Evolutionary conservation across 1,284 basidiomycete genomes (phyloP).

Genomic region (Cryptococcus amylolentus): DNA sequence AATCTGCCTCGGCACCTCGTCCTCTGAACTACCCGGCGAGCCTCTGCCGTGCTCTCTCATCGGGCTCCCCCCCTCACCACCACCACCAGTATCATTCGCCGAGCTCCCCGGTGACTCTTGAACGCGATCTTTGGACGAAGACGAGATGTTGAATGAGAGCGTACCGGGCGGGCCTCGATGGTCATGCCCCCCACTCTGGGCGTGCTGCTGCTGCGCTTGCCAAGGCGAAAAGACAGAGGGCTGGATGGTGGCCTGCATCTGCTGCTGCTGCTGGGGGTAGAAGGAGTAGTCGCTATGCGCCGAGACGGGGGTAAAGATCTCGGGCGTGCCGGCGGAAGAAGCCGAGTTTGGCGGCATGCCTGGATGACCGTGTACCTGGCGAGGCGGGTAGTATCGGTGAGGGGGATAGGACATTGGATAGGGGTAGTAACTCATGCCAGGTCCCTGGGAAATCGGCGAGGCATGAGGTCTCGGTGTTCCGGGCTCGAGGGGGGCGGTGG

Average conservation of each 20-base stretch:
- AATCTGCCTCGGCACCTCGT: neutral
- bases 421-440: neutral
- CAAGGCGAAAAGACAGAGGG: constrained; percentile 9
- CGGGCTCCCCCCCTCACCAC: too few relatives aligned
- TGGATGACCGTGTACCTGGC: neutral
- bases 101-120: too few relatives aligned
- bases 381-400: neutral
- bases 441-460: too few relatives aligned
- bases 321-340: constrained; percentile 6
- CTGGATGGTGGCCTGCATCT: constrained; percentile 7
- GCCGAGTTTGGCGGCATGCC: constrained; percentile 1
- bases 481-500: neutral
- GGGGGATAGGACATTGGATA: neutral
- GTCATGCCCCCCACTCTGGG: neutral
- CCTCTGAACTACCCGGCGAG: neutral
- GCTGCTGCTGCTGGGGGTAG: neutral
- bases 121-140: too few relatives aligned
- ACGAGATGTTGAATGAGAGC: too few relatives aligned
- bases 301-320: constrained; percentile 9
- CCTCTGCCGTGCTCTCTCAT: too few relatives aligned
- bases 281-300: neutral
- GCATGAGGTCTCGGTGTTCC: neutral
- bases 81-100: too few relatives aligned
- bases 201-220: neutral
- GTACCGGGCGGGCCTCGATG: neutral